Evolutionary conservation across 495 filamentous ascomycete genomes (phyloP).

Genomic region (Daldinia concentrica): DNA sequence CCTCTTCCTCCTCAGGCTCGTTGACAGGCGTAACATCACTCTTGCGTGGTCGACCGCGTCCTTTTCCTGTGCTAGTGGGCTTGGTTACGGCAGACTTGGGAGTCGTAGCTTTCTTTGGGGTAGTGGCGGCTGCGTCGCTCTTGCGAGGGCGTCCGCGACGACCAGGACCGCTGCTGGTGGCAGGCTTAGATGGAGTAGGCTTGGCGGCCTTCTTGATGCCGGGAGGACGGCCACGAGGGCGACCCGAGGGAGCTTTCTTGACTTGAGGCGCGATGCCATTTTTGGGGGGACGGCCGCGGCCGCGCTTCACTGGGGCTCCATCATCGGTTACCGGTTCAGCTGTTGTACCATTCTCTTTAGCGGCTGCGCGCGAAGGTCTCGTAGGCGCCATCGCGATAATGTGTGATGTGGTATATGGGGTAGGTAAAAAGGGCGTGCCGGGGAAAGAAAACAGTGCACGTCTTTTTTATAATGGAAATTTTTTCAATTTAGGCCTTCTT

Average conservation of each 20-base stretch:
- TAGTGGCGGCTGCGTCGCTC: constrained; percentile 29
- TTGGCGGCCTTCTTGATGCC: constrained; percentile 54
- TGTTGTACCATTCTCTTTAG: constrained; percentile 42
- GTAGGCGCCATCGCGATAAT: constrained; percentile 41
- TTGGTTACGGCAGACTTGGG: constrained; percentile 31
- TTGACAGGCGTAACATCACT: constrained; percentile 21
- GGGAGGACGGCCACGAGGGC: constrained; percentile 57
- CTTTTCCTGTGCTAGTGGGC: constrained; percentile 33
- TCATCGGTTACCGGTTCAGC: constrained; percentile 28
- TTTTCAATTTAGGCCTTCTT: background rate
- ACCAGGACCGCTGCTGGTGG: constrained; percentile 21
- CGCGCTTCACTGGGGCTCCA: constrained; percentile 51
- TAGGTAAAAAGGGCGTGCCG: background rate
- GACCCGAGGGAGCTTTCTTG: constrained; percentile 51
- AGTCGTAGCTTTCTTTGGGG: constrained; percentile 42
- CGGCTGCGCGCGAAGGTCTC: constrained; percentile 32
- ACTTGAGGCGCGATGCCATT: constrained; percentile 49
- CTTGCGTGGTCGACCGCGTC: constrained; percentile 36
- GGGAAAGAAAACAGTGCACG: background rate
- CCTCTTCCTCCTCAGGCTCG: constrained; percentile 36
- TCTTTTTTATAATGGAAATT: background rate
- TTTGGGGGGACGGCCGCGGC: constrained; percentile 56
- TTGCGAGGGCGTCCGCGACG: constrained; percentile 52
- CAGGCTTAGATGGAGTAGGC: constrained; percentile 34
- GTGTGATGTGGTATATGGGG: background rate